Percentiles rank a stretch among this genome's conserved stretches.
Evolutionary conservation across 169 alveolate species (phyloP).

Genomic region (Plasmodium yoelii): DNA sequence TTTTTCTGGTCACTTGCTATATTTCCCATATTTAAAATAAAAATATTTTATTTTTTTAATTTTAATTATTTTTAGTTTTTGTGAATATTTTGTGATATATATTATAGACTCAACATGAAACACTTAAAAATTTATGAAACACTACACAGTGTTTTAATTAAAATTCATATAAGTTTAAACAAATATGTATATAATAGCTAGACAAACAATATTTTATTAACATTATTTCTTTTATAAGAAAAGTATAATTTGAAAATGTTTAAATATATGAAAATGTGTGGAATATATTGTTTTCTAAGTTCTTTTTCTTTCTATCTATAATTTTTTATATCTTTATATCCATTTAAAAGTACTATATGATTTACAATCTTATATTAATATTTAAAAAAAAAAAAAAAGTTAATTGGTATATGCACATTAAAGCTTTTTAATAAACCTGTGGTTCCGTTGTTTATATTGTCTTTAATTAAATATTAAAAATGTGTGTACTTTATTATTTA

Average conservation of each 20-base stretch:
- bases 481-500: background rate
- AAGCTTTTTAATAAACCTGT: background rate
- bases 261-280: no score
- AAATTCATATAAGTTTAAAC: background rate
- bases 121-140: background rate
- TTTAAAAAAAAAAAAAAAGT: background rate
- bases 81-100: background rate
- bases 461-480: background rate
- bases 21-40: slow-evolving; percentile 52
- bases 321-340: no score
- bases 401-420: background rate
- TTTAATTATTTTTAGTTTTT: background rate
- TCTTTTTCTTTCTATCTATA: no score
- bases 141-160: background rate
- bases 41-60: background rate
- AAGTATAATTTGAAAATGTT: background rate
- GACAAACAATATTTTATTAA: background rate
- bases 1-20: slow-evolving; percentile 46
- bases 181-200: background rate
- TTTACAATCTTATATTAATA: no score
- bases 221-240: background rate
- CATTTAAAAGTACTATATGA: no score
- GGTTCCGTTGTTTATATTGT: background rate
- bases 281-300: no score
- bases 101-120: background rate